phyloP scores from a whole-genome alignment of 2,329 filamentous ascomycete species.

The Fusarium udum region DNA sequence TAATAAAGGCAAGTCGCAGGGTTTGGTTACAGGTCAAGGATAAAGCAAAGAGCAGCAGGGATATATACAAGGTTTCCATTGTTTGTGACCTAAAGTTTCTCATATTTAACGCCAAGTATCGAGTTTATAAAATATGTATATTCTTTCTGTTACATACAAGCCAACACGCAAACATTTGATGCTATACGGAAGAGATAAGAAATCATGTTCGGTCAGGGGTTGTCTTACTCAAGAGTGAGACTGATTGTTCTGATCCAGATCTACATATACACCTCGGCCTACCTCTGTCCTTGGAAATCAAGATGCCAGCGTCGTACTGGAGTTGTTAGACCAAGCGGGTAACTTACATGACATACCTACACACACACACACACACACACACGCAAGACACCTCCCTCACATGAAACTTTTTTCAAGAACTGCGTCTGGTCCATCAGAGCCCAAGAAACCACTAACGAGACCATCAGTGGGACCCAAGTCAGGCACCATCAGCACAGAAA shows the following conservation, averaged over 20 bases:
- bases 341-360: background rate
- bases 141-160: background rate
- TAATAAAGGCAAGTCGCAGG: constrained; percentile 25
- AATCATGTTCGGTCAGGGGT: background rate
- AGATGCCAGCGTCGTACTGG: constrained; percentile 10
- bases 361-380: background rate
- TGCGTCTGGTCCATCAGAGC: constrained; percentile 1
- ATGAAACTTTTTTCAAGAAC: constrained; percentile 6
- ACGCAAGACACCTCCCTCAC: constrained; percentile 20
- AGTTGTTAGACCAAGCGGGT: background rate
- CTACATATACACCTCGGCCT: background rate
- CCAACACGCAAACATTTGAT: background rate
- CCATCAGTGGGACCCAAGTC: constrained; percentile 32
- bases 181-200: background rate
- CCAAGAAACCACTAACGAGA: constrained; percentile 29
- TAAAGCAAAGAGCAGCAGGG: constrained; percentile 19
- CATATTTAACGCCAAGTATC: constrained; percentile 5
- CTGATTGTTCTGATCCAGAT: background rate
- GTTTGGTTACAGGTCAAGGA: constrained; percentile 38
- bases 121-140: background rate
- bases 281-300: background rate
- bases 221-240: background rate
- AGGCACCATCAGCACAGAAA: constrained; percentile 30
- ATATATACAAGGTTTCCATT: constrained; percentile 9
- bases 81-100: constrained; percentile 14